A percentile compares a stretch with the other conserved stretches of the same genome.
Conservation (phyloP, 352 stramenopile species). For the Phytophthora boehmeriae region DNA sequence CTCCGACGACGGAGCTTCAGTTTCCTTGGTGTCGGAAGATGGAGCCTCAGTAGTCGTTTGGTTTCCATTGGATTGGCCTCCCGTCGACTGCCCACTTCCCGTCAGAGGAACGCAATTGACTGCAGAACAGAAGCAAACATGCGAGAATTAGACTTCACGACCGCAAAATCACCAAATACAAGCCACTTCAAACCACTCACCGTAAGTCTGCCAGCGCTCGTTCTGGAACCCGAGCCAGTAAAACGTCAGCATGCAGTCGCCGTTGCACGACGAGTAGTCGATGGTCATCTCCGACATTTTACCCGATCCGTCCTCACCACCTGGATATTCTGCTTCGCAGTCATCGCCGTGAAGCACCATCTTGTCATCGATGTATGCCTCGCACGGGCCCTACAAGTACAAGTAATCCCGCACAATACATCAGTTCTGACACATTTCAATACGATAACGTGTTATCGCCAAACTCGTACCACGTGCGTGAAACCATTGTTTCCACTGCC, state of each 20-base stretch:
- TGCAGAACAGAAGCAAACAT: background rate
- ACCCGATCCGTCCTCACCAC: conserved; percentile 18
- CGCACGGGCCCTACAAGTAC: conserved; percentile 39
- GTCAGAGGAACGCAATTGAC: conserved; percentile 29
- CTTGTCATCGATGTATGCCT: conserved; percentile 51
- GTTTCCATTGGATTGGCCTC: background rate
- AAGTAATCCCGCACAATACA: background rate
- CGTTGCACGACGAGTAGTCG: conserved; percentile 46
- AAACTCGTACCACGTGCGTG: conserved; percentile 18
- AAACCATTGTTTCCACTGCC: conserved; percentile 36
- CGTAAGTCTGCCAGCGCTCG: conserved; percentile 44
- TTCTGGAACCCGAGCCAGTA: conserved; percentile 57
- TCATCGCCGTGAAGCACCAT: conserved; percentile 39
- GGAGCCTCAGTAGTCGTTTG: background rate
- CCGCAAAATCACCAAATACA: background rate
- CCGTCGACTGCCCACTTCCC: conserved; percentile 14
- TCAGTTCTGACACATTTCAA: background rate
- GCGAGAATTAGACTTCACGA: background rate
- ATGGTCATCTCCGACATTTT: conserved; percentile 33
- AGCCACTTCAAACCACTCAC: conserved; percentile 19
- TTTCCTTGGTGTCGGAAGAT: background rate
- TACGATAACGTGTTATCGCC: background rate
- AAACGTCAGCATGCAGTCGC: conserved; percentile 46
- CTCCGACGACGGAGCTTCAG: background rate
- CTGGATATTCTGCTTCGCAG: conserved; percentile 41